These are phyloP conservation scores for Stemphylium lycopersici DNA, from an alignment of 2,329 filamentous ascomycete genomes.

Conservation along the genomic window DNA sequence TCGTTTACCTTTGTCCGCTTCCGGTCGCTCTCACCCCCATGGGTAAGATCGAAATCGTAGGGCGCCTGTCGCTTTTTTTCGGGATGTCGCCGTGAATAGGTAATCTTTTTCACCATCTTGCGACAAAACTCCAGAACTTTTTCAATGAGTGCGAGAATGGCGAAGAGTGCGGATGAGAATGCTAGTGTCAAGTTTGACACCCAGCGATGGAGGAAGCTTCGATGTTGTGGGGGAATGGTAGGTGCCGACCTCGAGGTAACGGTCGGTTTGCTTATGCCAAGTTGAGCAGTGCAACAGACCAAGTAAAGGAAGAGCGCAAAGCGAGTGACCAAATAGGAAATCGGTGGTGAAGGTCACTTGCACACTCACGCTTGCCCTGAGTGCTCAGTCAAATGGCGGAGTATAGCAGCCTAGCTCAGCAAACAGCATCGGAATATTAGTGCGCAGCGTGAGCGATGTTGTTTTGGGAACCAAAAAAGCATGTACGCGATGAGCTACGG, in stretches of 20 bases:
- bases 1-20: constrained; percentile 25
- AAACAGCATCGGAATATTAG: background rate
- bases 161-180: constrained; percentile 2
- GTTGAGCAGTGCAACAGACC: background rate
- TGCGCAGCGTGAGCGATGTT: constrained; percentile 1
- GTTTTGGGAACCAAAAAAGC: background rate
- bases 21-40: constrained; percentile 14
- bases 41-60: constrained; percentile 12
- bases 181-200: constrained; percentile 3
- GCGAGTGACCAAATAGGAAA: background rate
- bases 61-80: constrained; percentile 19
- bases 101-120: constrained; percentile 24
- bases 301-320: background rate
- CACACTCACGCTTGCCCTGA: background rate
- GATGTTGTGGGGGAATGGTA: constrained; percentile 16
- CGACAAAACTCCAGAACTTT: constrained; percentile 10
- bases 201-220: constrained; percentile 6
- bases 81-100: constrained; percentile 24
- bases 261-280: background rate
- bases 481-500: background rate
- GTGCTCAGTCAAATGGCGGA: background rate
- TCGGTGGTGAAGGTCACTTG: background rate
- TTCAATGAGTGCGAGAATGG: constrained; percentile 14
- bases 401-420: constrained; percentile 6
- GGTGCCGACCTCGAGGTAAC: background rate